Percentiles rank a stretch among this genome's conserved stretches.
Evolutionary conservation across 306 rosid genomes (phyloP).

Genomic region (Begonia masoniana): DNA sequence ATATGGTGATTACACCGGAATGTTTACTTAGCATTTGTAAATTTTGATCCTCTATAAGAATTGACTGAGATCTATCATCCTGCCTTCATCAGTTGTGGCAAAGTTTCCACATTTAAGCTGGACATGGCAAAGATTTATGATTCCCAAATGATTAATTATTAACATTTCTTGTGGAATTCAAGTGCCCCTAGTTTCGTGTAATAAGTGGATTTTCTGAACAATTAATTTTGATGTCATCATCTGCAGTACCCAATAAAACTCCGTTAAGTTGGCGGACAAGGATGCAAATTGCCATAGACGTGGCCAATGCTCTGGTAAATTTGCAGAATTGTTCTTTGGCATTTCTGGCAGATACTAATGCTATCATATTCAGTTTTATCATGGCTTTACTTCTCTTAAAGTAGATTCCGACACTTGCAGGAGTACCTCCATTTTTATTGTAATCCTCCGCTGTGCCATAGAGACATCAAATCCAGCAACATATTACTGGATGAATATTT

Average conservation of each 20-base stretch:
- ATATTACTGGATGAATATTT: constrained; percentile 75
- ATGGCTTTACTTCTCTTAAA: too few species aligned
- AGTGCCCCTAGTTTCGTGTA: background rate
- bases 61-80: too few species aligned
- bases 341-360: background rate
- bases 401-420: constrained; percentile 30
- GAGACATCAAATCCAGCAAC: constrained; percentile 96
- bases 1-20: too few species aligned
- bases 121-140: too few species aligned
- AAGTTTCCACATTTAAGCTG: too few species aligned
- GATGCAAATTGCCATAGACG: constrained; percentile 83
- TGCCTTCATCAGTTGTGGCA: too few species aligned
- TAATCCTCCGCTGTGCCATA: constrained; percentile 91
- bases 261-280: constrained; percentile 83
- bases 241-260: constrained; percentile 60
- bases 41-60: too few species aligned
- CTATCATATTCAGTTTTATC: too few species aligned
- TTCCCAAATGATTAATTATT: too few species aligned
- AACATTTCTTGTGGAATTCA: too few species aligned
- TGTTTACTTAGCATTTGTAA: too few species aligned
- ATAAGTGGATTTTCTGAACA: background rate
- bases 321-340: constrained; percentile 3
- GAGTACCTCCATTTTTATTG: constrained; percentile 98
- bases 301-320: constrained; percentile 92
- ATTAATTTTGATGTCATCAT: constrained; percentile 5